Conservation (phyloP, 2,329 filamentous ascomycete genomes). For the Aspergillus texensis region DNA sequence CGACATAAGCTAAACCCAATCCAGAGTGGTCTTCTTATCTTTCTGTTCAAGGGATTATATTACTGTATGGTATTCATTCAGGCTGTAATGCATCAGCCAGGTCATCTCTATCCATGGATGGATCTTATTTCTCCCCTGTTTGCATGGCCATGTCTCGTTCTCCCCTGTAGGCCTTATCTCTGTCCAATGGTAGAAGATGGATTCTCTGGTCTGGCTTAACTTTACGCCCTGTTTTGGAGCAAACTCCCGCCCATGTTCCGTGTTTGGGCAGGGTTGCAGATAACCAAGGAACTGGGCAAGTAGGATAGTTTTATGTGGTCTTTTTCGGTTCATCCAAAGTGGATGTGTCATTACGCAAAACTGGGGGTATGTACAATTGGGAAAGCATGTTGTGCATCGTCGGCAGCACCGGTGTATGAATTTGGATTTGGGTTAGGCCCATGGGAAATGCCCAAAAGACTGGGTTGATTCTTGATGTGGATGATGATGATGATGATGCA, state of each 20-base stretch:
- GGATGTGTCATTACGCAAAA: not conserved
- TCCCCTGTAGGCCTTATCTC: constrained; percentile 9
- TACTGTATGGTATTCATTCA: not conserved
- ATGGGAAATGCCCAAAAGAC: not conserved
- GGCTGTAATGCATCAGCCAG: not conserved
- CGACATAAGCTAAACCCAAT: too few relatives aligned
- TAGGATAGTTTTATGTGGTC: not conserved
- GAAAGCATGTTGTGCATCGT: too few relatives aligned
- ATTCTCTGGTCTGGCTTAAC: not conserved
- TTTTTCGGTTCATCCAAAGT: not conserved
- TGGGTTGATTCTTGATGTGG: not conserved
- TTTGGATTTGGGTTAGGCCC: not conserved
- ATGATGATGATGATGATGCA: not conserved
- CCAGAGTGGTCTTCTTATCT: too few relatives aligned
- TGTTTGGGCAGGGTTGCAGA: constrained; percentile 13
- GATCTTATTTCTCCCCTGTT: not conserved
- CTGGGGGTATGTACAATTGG: not conserved
- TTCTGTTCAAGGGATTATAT: too few relatives aligned
- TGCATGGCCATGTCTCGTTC: not conserved
- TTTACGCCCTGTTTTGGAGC: not conserved
- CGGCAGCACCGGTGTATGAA: not conserved
- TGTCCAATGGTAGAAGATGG: constrained; percentile 7
- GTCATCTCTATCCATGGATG: not conserved
- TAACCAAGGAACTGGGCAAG: not conserved
- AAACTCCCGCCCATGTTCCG: not conserved